Evolutionary conservation across 1,284 basidiomycete species (phyloP).

Genomic region (Austroboletus novae-zelandiae): DNA sequence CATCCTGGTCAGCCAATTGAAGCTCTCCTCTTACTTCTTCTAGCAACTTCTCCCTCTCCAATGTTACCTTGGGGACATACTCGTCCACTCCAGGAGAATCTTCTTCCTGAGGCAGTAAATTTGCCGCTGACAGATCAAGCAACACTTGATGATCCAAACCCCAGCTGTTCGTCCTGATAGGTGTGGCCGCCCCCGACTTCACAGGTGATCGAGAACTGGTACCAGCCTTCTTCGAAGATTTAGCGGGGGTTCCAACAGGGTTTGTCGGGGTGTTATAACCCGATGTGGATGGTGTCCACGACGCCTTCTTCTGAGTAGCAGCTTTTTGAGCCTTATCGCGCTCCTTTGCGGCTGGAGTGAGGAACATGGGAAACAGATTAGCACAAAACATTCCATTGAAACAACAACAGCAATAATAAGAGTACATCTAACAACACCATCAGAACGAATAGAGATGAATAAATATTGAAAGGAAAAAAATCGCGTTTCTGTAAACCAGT

Average conservation of each 20-base stretch:
- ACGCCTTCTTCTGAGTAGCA: conserved; percentile 44
- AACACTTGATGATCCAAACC: conserved; percentile 47
- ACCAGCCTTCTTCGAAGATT: conserved; percentile 36
- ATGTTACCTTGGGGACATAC: conserved; percentile 59
- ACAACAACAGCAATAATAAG: conserved; percentile 35
- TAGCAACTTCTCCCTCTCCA: conserved; percentile 82
- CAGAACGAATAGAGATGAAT: conserved; percentile 28
- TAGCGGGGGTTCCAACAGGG: conserved; percentile 33
- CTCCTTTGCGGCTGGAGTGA: conserved; percentile 65
- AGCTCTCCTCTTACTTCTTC: conserved; percentile 70
- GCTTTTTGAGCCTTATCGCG: conserved; percentile 69
- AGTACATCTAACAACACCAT: conserved; percentile 39
- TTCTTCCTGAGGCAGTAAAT: conserved; percentile 54
- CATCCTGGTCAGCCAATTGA: conserved; percentile 50
- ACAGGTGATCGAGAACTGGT: conserved; percentile 39
- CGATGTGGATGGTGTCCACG: conserved; percentile 32
- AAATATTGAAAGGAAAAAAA: conserved; percentile 14
- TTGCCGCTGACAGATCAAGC: conserved; percentile 74
- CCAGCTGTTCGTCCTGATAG: conserved; percentile 21
- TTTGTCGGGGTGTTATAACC: conserved; percentile 38
- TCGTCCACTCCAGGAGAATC: conserved; percentile 46
- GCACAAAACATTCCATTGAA: conserved; percentile 38
- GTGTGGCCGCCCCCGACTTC: conserved; percentile 24
- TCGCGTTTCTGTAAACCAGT: conserved; percentile 30
- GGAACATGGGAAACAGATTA: conserved; percentile 40